Evolutionary conservation across 1,139 yeast genomes (phyloP), one percentile per base, ranked within the genome.

Genomic region (Geotrichum klebahnii): DNA sequence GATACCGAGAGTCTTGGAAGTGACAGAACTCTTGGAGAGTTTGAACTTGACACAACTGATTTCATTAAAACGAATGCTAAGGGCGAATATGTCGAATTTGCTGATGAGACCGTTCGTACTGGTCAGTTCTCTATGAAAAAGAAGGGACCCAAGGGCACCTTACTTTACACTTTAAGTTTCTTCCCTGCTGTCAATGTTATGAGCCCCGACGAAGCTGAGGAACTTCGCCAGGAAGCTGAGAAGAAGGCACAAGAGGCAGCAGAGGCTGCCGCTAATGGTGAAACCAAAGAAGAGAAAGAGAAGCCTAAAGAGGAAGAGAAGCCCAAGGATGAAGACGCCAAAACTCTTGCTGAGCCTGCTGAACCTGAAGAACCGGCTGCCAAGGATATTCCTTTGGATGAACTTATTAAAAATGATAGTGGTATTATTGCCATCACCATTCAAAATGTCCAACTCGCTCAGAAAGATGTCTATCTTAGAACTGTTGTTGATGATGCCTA

Each of bases 21-120:
- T 38, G 98, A 94, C 67, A 80, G 97, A 64, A 79, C 95, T 8
- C 76, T 92, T 52, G 98, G 99, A 49, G 77, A 83, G 12, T 83
- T 84, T 67, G 84, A 82, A 60, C 72, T 92, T 23, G 78, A 80
- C 59, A 71, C 87, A 55, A 72, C 75, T 52, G 86, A 82, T 29
- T 71, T 87, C 60, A 81, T 92, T 62, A 76, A 78, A 56, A 81
- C 79, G 63, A 78, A 85, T 57, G 84, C 82, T 52, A 73, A 75
- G 51, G 88, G 86, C 14, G 75, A 79, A 54, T 87, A 83, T 60
- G 67, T 79, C 51, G 86, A 82, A 61, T 73, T 77, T 55, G 70
- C 77, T 42, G 84, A 81, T 56, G 70, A 75, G 10, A 78, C 80
- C 51, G 70, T 76, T 57, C 77, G 83, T 60, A 75, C 74, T 6